Evolutionary conservation across 83 land plant species (phyloP).

Genomic region (Larix sibirica): DNA sequence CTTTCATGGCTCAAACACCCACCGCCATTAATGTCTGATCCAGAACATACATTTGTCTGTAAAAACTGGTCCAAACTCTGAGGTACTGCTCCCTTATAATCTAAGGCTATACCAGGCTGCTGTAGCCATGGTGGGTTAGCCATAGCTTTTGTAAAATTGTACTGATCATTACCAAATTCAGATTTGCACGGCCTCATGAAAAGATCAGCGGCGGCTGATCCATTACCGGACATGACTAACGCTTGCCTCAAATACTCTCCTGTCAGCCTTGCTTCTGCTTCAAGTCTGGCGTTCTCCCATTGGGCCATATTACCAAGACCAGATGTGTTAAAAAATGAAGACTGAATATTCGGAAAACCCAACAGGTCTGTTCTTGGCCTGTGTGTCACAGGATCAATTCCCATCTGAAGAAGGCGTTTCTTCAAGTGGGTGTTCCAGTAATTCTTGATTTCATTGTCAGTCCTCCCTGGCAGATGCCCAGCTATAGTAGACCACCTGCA

Average conservation of each 20-base stretch:
- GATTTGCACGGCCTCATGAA: not conserved
- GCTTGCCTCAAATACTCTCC: slow-evolving; percentile 8
- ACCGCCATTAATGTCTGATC: not conserved
- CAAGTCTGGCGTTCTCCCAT: slow-evolving; percentile 11
- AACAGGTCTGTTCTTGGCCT: slow-evolving; percentile 8
- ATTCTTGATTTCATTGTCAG: slow-evolving; percentile 14
- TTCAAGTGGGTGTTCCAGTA: slow-evolving; percentile 19
- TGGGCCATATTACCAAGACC: not conserved
- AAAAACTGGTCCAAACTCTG: not conserved
- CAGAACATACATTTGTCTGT: slow-evolving; percentile 2
- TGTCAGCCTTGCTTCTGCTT: too few species aligned
- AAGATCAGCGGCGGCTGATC: not conserved
- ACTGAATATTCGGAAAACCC: not conserved
- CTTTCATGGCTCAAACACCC: not conserved
- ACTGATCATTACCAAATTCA: slow-evolving; percentile 3
- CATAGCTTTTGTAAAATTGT: not conserved
- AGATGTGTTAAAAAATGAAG: not conserved
- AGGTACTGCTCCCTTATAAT: not conserved
- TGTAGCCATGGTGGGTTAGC: not conserved
- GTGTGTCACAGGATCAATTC: slow-evolving; percentile 15
- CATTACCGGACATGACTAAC: not conserved
- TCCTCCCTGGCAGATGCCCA: slow-evolving; percentile 10
- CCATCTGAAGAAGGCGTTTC: slow-evolving; percentile 10
- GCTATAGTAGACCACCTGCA: slow-evolving; percentile 15
- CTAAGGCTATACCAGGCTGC: not conserved